Base-by-base conservation (phyloP, 1,284 basidiomycete genomes). In the Puccinia hordei region DNA sequence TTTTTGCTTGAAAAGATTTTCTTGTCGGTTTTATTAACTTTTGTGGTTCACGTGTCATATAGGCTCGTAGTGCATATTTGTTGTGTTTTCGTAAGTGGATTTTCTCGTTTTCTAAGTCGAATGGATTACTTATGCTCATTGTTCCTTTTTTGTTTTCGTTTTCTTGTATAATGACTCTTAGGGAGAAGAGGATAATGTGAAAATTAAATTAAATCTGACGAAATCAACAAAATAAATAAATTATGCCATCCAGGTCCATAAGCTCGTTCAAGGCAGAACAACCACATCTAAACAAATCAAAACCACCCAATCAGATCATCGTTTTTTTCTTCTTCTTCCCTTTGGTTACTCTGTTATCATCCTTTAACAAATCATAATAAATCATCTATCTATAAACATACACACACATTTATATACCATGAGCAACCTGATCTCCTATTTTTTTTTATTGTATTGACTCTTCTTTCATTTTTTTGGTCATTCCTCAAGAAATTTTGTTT, bases 21-120 rank as follows among this genome's bases (percentile, higher is more conserved):
- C 17, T 65, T 49, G n/a, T n/a, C n/a, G n/a, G n/a, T 38, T 38
- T 33, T 65, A n/a, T n/a, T n/a, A n/a, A n/a, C n/a, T n/a, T n/a
- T n/a, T n/a, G n/a, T n/a, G n/a, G n/a, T n/a, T n/a, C n/a, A n/a
- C n/a, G n/a, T n/a, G n/a, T n/a, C n/a, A n/a, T 66, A 35, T 33
- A 79, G 77, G 77, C 77, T 63, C 46, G 77, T 3, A 79, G 77
- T 63, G 77, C 77, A 24, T 79, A 79, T 55, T 61, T 79, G 27
- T 38, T 79, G 35, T 79, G 77, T 71, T 79, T 79, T 59, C 66
- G 77, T 79, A 55, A 71, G 77, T 69, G 33, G 61, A 41, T 4
- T 57, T 27, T 24, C 24, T 2, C 24, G 19, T 19, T 5, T 19
- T 57, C 53, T 57, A 5, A 15, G 27, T 6, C 53, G 6, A 57